Evolutionary conservation across 73 alveolate species (phyloP).

Genomic region (Uronychia binucleata): DNA sequence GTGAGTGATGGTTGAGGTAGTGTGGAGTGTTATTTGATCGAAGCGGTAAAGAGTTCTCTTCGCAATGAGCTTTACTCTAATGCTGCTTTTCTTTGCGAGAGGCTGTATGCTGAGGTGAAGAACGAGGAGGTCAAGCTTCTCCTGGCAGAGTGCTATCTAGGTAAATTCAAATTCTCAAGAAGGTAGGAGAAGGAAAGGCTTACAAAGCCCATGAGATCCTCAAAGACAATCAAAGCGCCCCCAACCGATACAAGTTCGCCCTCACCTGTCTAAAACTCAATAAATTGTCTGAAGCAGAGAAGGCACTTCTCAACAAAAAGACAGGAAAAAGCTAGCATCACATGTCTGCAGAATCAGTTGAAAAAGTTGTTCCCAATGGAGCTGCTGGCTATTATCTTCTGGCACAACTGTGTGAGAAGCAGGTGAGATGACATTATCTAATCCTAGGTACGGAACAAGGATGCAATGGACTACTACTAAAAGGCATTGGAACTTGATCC

Average conservation of each 20-base stretch:
- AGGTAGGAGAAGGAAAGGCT: conserved; percentile 77
- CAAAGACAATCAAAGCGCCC: conserved; percentile 77
- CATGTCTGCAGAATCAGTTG: conserved; percentile 47
- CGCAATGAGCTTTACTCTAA: conserved; percentile 71
- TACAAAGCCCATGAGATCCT: conserved; percentile 92
- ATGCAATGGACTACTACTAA: conserved; percentile 81
- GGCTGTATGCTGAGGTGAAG: conserved; percentile 59
- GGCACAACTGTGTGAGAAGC: conserved; percentile 83
- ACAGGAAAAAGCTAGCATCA: conserved; percentile 10
- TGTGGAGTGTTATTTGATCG: conserved; percentile 53
- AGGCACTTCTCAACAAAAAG: conserved; percentile 75
- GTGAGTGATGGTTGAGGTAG: no score
- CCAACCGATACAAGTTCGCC: conserved; percentile 90
- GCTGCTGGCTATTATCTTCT: conserved; percentile 89
- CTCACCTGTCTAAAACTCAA: conserved; percentile 81
- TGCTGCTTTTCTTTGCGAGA: conserved; percentile 78
- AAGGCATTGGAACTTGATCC: conserved; percentile 91
- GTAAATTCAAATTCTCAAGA: conserved; percentile 18
- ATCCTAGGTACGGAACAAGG: conserved; percentile 64
- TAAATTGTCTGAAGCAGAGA: conserved; percentile 90
- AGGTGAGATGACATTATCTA: background rate
- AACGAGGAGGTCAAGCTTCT: conserved; percentile 89
- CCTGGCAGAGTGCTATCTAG: conserved; percentile 90
- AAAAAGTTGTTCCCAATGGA: conserved; percentile 90
- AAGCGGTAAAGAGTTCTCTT: conserved; percentile 64